Evolutionary conservation across 2,329 filamentous ascomycete genomes (phyloP).

Genomic region (Acephala macrosclerotiorum): DNA sequence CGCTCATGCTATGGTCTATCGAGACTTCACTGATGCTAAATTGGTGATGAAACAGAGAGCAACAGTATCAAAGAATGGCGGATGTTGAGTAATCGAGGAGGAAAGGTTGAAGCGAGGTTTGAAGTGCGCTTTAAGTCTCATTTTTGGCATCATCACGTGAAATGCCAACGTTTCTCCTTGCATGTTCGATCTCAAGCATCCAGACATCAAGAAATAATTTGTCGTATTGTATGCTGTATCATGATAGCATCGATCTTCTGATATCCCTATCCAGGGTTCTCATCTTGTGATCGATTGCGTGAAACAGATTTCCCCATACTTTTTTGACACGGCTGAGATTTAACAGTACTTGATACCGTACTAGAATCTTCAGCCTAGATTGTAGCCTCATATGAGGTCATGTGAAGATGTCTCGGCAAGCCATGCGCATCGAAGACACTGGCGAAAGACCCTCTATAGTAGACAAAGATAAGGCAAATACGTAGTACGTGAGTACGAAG

Average conservation of each 20-base stretch:
- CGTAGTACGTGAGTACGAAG: too few species aligned
- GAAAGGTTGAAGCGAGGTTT: background rate
- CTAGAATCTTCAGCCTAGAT: background rate
- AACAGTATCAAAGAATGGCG: background rate
- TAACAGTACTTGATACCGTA: background rate
- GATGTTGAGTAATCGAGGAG: background rate
- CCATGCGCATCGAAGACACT: slow-evolving; percentile 4
- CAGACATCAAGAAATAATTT: background rate
- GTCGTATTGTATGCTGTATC: background rate
- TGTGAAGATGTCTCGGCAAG: background rate
- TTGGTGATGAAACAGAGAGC: background rate
- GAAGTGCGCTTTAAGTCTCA: background rate
- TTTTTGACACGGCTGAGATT: background rate
- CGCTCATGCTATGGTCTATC: too few species aligned
- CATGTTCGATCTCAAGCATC: background rate
- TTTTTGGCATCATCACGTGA: background rate
- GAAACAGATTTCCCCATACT: background rate
- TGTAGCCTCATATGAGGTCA: background rate
- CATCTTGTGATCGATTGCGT: too few species aligned
- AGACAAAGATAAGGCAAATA: background rate
- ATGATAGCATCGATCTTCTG: too few species aligned
- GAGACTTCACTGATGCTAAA: background rate
- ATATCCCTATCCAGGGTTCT: too few species aligned
- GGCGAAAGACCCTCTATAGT: background rate
- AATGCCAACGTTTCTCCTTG: background rate